A percentile compares a stretch with the other conserved stretches of the same genome.
Evolutionary conservation across 1,284 basidiomycete genomes (phyloP).

Genomic region (Rhodotorula sp.): DNA sequence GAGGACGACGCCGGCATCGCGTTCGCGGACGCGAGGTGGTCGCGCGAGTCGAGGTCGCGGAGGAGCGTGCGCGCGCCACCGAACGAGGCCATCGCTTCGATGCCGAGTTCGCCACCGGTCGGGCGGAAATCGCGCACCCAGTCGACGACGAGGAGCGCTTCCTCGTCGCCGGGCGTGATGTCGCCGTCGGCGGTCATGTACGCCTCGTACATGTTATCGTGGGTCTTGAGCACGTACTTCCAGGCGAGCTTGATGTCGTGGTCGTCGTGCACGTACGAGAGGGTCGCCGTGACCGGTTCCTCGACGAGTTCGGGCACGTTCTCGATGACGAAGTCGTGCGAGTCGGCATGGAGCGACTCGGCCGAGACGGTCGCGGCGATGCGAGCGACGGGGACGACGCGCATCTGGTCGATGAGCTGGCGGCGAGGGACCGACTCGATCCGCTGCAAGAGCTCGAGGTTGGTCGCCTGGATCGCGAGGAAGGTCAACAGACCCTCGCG

Average conservation of each 20-base stretch:
- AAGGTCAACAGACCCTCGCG: conserved; percentile 38
- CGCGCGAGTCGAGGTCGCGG: conserved; percentile 3
- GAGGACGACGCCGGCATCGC: neutral
- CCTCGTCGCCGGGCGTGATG: conserved; percentile 28
- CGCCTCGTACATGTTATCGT: conserved; percentile 45
- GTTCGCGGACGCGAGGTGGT: neutral
- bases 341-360: neutral
- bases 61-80: conserved; percentile 15
- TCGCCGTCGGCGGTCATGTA: conserved; percentile 41
- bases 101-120: conserved; percentile 48
- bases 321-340: conserved; percentile 36
- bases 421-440: conserved; percentile 23
- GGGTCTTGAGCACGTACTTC: conserved; percentile 41
- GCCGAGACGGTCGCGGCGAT: neutral
- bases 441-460: conserved; percentile 11
- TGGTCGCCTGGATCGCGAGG: conserved; percentile 30
- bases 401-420: conserved; percentile 16
- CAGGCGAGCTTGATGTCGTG: conserved; percentile 40
- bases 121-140: conserved; percentile 44
- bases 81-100: conserved; percentile 41
- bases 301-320: conserved; percentile 27
- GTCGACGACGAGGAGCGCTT: conserved; percentile 43
- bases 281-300: conserved; percentile 31
- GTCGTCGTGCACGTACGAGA: conserved; percentile 38
- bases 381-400: conserved; percentile 6